A percentile compares a stretch with the other conserved stretches of the same genome.
These are phyloP conservation scores for Diutina neorugosa DNA, from an alignment of 1,139 yeast species.

Conservation along the genomic window DNA sequence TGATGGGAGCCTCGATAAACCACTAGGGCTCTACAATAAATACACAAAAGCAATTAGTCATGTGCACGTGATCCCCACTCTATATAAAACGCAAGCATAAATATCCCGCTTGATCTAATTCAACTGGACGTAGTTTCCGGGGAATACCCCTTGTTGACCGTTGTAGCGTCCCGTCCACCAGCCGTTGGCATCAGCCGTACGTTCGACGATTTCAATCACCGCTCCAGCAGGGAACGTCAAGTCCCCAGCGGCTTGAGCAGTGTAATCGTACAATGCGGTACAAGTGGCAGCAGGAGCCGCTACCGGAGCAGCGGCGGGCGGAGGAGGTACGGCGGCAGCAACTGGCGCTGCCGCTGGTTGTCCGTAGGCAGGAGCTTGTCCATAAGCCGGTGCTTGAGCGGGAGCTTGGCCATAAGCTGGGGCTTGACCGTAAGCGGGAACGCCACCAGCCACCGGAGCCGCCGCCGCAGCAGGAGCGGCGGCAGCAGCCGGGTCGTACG, in stretches of 20 bases:
- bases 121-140: slow-evolving; percentile 85
- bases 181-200: slow-evolving; percentile 64
- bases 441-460: slow-evolving; percentile 4
- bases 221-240: slow-evolving; percentile 82
- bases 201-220: slow-evolving; percentile 68
- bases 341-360: slow-evolving; percentile 13
- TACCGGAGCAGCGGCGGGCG: slow-evolving; percentile 22
- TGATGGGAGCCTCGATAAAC: too few species aligned
- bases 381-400: slow-evolving; percentile 5
- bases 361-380: slow-evolving; percentile 17
- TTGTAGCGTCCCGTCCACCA: slow-evolving; percentile 97
- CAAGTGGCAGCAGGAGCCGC: slow-evolving; percentile 40
- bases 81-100: not conserved
- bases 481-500: slow-evolving; percentile 5
- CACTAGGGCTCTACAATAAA: not conserved
- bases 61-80: not conserved
- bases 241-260: slow-evolving; percentile 87
- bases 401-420: slow-evolving; percentile 7
- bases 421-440: slow-evolving; percentile 8
- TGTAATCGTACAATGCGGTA: slow-evolving; percentile 65
- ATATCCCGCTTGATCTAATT: not conserved
- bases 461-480: slow-evolving; percentile 12
- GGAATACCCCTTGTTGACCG: slow-evolving; percentile 85
- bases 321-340: slow-evolving; percentile 12
- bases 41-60: not conserved